Evolutionary conservation across 768 basidiomycete species (phyloP), one percentile per base, ranked within the genome.

Genomic region (Suillus americanus): DNA sequence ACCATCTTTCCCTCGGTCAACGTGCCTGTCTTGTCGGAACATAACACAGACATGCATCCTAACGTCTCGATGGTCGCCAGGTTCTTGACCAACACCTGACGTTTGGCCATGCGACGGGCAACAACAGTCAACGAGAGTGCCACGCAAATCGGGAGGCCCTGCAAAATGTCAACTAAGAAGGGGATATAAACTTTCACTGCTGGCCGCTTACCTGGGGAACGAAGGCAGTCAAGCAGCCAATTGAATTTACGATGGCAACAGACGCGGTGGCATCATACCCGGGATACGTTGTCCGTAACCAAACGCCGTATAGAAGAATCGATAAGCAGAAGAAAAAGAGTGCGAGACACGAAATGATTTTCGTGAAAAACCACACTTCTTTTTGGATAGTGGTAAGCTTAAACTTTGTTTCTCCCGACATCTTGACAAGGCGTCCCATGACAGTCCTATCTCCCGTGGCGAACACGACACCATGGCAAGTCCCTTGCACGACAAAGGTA

Each of bases 21-120:
- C 0, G 86, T 87, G 16, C 87, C 85, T 0, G 86, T 86, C 72
- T 89, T 89, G 70, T 89, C 84, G 5, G 80, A 81, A 57, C 78
- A 79, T 40, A 82, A 72, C 12, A 81, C 82, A 62, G 85, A 84
- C 71, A 89, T 86, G 10, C 83, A 80, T 8, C 89, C 89, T 6
- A 90, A 79, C 8, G 86, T 86, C 72, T 90, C 89, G 37, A 90
- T 86, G 7, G 86, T 89, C 30, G 86, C 81, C 28, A 90, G 76
- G 3, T 85, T 84, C 68, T 83, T 84, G 69, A 80, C 81, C 18
- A 85, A 72, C 25, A 87, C 82, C 67, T 82, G 83, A 68, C 82
- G 81, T 68, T 82, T 83, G 61, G 82, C 79, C 66, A 88, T 78
- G 9, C 80, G 78, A 40, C 81, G 74, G 23, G 82, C 82, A 65